phyloP scores from a whole-genome alignment of 352 stramenopile genomes.

The Phytophthora citricola region DNA sequence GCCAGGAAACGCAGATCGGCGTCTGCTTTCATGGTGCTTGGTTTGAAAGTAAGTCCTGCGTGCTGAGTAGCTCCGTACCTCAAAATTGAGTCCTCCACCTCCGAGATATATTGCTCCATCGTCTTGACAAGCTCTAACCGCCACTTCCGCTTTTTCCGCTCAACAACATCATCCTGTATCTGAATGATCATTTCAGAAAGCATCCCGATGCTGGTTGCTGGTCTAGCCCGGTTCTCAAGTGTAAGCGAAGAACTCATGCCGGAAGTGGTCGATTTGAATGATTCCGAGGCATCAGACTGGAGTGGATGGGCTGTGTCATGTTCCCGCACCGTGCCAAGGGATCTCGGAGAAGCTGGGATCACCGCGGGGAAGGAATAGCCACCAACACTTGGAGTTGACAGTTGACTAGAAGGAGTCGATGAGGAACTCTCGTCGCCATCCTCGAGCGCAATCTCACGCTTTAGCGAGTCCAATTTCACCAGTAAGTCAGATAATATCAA shows the following conservation, averaged over 20 bases:
- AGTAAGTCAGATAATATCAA: conserved; percentile 79
- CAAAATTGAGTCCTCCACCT: conserved; percentile 80
- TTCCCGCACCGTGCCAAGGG: conserved; percentile 49
- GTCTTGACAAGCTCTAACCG: conserved; percentile 70
- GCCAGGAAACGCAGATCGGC: conserved; percentile 76
- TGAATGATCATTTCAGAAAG: conserved; percentile 89
- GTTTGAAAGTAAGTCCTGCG: conserved; percentile 82
- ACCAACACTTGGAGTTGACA: conserved; percentile 50
- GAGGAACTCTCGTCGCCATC: conserved; percentile 44
- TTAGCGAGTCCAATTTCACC: conserved; percentile 71
- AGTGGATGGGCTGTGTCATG: conserved; percentile 18
- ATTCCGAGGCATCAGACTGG: conserved; percentile 20
- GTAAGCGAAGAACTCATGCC: conserved; percentile 16
- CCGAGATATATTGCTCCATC: conserved; percentile 86
- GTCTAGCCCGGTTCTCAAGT: conserved; percentile 29
- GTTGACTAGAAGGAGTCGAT: conserved; percentile 61
- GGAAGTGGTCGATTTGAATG: conserved; percentile 17
- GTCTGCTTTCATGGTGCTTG: conserved; percentile 89
- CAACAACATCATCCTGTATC: conserved; percentile 83
- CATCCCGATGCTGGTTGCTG: conserved; percentile 71
- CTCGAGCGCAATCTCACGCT: conserved; percentile 50
- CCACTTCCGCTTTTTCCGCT: conserved; percentile 86
- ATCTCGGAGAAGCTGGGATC: conserved; percentile 34
- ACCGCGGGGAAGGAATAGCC: conserved; percentile 38
- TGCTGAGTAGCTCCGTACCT: conserved; percentile 76